These are phyloP conservation scores for Acer campestre DNA, from an alignment of 345 rosid genomes.

Conservation along the genomic window DNA sequence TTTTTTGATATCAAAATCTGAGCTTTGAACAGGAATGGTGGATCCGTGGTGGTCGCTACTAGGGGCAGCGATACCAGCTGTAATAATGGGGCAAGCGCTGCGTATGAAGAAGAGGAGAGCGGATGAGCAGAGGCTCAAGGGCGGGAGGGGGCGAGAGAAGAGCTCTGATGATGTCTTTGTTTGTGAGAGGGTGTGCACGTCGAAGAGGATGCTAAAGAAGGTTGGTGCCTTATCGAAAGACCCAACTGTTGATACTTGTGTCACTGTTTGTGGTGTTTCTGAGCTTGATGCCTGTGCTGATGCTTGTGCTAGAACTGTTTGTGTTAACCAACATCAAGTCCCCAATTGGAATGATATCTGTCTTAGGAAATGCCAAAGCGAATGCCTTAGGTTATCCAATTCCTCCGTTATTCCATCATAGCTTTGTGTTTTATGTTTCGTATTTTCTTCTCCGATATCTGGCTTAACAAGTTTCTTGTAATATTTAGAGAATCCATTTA, in stretches of 20 bases:
- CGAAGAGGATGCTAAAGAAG: conserved; percentile 69
- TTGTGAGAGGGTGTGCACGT: conserved; percentile 72
- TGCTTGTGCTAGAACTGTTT: conserved; percentile 62
- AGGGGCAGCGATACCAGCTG: conserved; percentile 58
- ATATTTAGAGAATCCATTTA: not conserved
- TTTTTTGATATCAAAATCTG: conserved; percentile 1
- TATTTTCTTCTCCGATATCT: not conserved
- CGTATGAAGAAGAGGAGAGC: conserved; percentile 53
- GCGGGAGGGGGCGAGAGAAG: conserved; percentile 55
- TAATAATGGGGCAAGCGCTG: conserved; percentile 53
- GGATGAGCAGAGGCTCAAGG: conserved; percentile 56
- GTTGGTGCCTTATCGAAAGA: conserved; percentile 64
- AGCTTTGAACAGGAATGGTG: conserved; percentile 39
- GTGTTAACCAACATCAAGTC: conserved; percentile 66
- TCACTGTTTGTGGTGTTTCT: conserved; percentile 68
- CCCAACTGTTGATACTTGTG: conserved; percentile 55
- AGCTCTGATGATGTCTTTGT: conserved; percentile 63
- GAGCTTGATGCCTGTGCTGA: conserved; percentile 67
- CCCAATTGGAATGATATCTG: conserved; percentile 71
- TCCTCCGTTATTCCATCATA: conserved; percentile 33
- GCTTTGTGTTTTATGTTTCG: not conserved
- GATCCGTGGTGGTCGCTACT: conserved; percentile 64
- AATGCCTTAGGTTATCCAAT: conserved; percentile 56
- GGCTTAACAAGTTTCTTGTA: not conserved
- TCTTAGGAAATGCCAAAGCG: conserved; percentile 58